phyloP scores from a whole-genome alignment of 2,329 filamentous ascomycete species.

The Colletotrichum echinochloae region DNA sequence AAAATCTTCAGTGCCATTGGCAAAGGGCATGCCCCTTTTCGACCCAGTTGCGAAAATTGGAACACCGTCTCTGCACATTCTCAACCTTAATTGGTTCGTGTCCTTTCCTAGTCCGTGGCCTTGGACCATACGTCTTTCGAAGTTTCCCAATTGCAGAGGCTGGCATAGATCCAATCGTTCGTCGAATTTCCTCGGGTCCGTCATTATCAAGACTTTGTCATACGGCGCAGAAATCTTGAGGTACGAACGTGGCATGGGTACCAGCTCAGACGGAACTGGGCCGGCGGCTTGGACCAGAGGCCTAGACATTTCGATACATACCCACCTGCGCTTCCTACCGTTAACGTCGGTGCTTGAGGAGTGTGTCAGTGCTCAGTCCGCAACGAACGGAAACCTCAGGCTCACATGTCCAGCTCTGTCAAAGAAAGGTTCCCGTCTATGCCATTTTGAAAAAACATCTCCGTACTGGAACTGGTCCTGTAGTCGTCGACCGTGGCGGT shows the following conservation, averaged over 20 bases:
- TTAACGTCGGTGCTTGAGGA: constrained; percentile 16
- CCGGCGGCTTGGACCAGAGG: constrained; percentile 20
- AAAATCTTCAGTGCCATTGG: constrained; percentile 25
- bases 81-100: constrained; percentile 14
- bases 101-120: background rate
- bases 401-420: constrained; percentile 37
- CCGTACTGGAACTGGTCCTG: background rate
- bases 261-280: constrained; percentile 23
- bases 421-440: constrained; percentile 11
- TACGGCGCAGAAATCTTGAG: constrained; percentile 35
- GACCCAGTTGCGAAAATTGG: constrained; percentile 25
- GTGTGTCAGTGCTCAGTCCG: background rate
- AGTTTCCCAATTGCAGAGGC: background rate
- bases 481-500: background rate
- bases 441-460: constrained; percentile 16
- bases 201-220: constrained; percentile 16
- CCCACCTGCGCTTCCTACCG: constrained; percentile 27
- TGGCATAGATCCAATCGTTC: background rate
- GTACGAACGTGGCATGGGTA: constrained; percentile 26
- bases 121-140: background rate
- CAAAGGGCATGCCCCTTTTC: constrained; percentile 10
- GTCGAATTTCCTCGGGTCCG: background rate
- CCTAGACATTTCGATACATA: constrained; percentile 29
- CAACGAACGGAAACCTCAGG: background rate
- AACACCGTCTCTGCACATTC: constrained; percentile 30